Evolutionary conservation across 169 alveolate species (phyloP).

Genomic region (Eimeria brunetti): DNA sequence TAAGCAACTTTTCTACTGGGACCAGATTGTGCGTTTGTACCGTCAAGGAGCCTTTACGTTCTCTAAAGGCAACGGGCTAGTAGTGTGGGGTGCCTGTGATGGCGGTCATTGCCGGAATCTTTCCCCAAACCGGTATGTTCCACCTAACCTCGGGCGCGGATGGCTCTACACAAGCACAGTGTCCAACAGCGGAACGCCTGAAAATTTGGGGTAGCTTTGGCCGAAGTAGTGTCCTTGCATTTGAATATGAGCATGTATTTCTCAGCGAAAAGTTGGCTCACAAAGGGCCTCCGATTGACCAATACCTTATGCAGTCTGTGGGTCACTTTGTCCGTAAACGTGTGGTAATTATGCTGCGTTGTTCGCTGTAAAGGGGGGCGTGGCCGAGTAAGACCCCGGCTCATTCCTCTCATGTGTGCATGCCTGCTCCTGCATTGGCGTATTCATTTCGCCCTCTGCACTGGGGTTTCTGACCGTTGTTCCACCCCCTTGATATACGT

Average conservation of each 20-base stretch:
- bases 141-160: not conserved
- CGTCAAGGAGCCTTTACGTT: not conserved
- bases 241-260: not conserved
- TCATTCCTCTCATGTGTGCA: not conserved
- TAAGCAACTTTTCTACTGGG: not conserved
- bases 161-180: not conserved
- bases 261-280: not conserved
- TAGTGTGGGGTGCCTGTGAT: not conserved
- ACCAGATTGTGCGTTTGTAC: not conserved
- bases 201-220: not conserved
- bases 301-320: not conserved
- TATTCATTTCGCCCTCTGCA: not conserved
- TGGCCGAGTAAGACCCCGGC: not conserved
- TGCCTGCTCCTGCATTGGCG: not conserved
- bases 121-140: not conserved
- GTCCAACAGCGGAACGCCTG: not conserved
- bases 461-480: not conserved
- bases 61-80: not conserved
- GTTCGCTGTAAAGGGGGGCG: not conserved
- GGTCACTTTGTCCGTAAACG: not conserved
- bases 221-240: not conserved
- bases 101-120: not conserved
- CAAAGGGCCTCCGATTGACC: not conserved
- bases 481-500: not conserved
- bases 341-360: not conserved